Conservation (phyloP, 305 asterid genomes). For the Lippia alba region DNA sequence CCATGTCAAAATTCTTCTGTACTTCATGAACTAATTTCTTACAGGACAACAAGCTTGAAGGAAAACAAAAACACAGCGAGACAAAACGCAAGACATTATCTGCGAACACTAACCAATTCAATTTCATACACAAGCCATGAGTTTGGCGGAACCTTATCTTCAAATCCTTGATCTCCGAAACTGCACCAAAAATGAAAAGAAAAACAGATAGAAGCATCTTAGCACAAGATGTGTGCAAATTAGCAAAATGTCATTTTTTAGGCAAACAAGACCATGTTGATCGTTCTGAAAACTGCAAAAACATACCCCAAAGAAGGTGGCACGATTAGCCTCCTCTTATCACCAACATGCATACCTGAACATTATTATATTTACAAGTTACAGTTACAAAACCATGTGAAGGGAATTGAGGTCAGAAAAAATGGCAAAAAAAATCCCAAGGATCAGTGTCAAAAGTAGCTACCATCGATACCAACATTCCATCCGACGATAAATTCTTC, state of each 20-base stretch:
- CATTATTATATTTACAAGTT: slow-evolving; percentile 25
- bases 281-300: not conserved
- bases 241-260: not conserved
- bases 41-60: slow-evolving; percentile 8
- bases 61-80: slow-evolving; percentile 20
- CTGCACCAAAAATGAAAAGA: slow-evolving; percentile 49
- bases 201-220: not conserved
- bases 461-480: slow-evolving; percentile 84
- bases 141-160: slow-evolving; percentile 74
- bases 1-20: slow-evolving; percentile 31
- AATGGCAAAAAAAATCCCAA: not conserved
- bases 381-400: slow-evolving; percentile 3
- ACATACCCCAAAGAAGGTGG: slow-evolving; percentile 87
- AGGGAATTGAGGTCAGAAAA: slow-evolving; percentile 1
- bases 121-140: slow-evolving; percentile 81
- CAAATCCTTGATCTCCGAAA: slow-evolving; percentile 49
- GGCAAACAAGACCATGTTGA: not conserved
- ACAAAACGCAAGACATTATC: slow-evolving; percentile 18
- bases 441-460: slow-evolving; percentile 30
- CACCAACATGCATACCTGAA: slow-evolving; percentile 90
- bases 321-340: slow-evolving; percentile 71
- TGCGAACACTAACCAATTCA: slow-evolving; percentile 58
- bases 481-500: slow-evolving; percentile 64
- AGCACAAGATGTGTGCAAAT: not conserved
- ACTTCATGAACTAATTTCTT: slow-evolving; percentile 33